Percentiles rank a stretch among this genome's conserved stretches.
These are phyloP conservation scores for Penicillium sp. DNA, from an alignment of 2,329 filamentous ascomycete genomes.

Conservation along the genomic window DNA sequence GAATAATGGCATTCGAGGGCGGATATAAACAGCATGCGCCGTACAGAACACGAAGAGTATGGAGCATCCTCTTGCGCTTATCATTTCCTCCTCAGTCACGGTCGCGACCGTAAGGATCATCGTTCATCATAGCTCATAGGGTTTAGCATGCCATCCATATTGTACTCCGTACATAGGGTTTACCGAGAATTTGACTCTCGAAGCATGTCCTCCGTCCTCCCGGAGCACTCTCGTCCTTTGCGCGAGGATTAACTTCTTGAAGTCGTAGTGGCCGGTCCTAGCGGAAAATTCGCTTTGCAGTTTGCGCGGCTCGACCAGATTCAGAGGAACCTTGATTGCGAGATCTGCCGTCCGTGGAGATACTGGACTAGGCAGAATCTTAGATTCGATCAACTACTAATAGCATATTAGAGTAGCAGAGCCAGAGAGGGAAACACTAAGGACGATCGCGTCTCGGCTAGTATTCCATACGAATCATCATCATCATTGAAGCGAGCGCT, in stretches of 20 bases:
- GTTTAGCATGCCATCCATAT: background rate
- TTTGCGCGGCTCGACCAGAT: background rate
- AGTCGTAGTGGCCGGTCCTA: background rate
- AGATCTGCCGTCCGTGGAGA: constrained; percentile 6
- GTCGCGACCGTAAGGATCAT: background rate
- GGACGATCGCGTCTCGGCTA: constrained; percentile 10
- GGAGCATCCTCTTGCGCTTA: background rate
- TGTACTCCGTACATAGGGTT: background rate
- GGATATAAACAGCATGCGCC: background rate
- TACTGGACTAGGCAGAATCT: background rate
- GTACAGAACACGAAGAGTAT: background rate
- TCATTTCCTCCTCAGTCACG: constrained; percentile 1
- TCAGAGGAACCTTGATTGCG: background rate
- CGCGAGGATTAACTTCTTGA: constrained; percentile 7
- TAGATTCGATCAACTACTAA: background rate
- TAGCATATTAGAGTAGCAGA: background rate
- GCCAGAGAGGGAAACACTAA: background rate
- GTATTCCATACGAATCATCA: background rate
- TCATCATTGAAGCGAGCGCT: constrained; percentile 11
- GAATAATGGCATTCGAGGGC: background rate
- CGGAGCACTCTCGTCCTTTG: constrained; percentile 19
- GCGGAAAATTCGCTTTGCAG: background rate
- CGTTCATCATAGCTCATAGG: background rate
- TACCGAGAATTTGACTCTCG: background rate
- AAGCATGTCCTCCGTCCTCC: background rate